Evolutionary conservation across 768 basidiomycete species (phyloP), one percentile per base, ranked within the genome.

Genomic region (Lentinus tigrinus): DNA sequence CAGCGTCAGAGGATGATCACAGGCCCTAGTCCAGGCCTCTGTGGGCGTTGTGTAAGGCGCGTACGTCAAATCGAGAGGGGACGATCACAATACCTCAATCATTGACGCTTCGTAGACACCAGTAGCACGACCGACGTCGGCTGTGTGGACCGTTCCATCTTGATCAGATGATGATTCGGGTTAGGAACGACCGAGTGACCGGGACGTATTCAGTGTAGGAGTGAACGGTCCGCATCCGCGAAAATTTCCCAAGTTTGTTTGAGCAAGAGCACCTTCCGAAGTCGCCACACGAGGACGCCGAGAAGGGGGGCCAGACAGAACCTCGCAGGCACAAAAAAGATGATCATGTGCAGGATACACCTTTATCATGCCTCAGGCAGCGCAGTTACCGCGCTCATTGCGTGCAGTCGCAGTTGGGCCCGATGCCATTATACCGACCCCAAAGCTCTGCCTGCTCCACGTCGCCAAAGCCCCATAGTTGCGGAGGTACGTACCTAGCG

Each of bases 31-130:
- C 58, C 38, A 54, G 58, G 47, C 57, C 47, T 28, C 40, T 44
- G 39, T 39, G 48, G 52, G 58, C 47, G 47, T 49, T 52, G 47
- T 44, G 38, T 54, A 54, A 59, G 47, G 47, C 58, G 58, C 58
- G 47, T 17, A 17, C 24, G 58, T 59, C 58, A 49, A 54, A 42
- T 58, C 13, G 39, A 49, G 52, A 17, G 46, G 47, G 28, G 58
- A 59, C 58, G 58, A 59, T 59, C 58, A 39, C 19, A 27, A 26
- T 39, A 42, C 49, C 34, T 42, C 44, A 19, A 21, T 44, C 21
- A 31, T 42, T 26, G 31, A 27, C 38, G 36, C 52, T 52, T 52
- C 34, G 46, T 31, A 19, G 17, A 31, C 44, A 38, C n/a, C 23
- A 26, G 16, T 21, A 17, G 40, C 27, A 24, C 39, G n/a, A 16